These are phyloP conservation scores for Tetratostichococcus sp. DNA, from an alignment of 139 green algal species.

Conservation along the genomic window DNA sequence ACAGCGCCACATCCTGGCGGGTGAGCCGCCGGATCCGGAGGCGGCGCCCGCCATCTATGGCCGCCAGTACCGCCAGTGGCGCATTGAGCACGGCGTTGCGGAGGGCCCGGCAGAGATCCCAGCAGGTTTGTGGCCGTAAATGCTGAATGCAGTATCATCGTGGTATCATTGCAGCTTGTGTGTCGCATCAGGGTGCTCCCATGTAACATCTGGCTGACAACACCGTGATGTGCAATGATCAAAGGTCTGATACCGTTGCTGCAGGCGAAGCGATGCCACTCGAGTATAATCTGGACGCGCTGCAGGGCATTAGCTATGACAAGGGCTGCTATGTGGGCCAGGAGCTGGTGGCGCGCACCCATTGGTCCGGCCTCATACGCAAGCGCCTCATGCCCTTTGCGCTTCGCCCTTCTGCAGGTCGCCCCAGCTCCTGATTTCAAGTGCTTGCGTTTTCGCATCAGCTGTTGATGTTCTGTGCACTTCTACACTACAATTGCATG, in stretches of 20 bases:
- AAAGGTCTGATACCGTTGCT: no score
- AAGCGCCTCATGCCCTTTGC: slow-evolving; percentile 76
- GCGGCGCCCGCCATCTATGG: neutral
- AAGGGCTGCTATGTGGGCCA: slow-evolving; percentile 99
- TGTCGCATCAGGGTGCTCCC: no score
- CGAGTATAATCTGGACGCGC: slow-evolving; percentile 91
- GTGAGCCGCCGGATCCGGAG: neutral
- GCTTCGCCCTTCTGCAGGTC: slow-evolving; percentile 1
- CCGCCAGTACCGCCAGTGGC: slow-evolving; percentile 47
- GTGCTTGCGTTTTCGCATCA: no score
- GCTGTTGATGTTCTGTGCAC: no score
- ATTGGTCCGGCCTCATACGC: slow-evolving; percentile 75
- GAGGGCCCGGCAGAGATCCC: slow-evolving; percentile 85
- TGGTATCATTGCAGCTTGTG: no score
- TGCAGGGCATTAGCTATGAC: slow-evolving; percentile 83
- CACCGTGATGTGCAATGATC: no score
- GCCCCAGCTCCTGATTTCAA: no score
- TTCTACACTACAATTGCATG: neutral
- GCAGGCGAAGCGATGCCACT: slow-evolving; percentile 74
- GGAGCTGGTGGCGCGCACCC: slow-evolving; percentile 75
- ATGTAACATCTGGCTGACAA: no score
- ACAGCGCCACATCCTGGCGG: slow-evolving; percentile 44
- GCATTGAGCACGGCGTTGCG: slow-evolving; percentile 72
- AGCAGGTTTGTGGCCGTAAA: slow-evolving; percentile 26
- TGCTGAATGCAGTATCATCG: no score